Evolutionary conservation across 352 stramenopile genomes (phyloP).

Genomic region (Phytophthora sojae): DNA sequence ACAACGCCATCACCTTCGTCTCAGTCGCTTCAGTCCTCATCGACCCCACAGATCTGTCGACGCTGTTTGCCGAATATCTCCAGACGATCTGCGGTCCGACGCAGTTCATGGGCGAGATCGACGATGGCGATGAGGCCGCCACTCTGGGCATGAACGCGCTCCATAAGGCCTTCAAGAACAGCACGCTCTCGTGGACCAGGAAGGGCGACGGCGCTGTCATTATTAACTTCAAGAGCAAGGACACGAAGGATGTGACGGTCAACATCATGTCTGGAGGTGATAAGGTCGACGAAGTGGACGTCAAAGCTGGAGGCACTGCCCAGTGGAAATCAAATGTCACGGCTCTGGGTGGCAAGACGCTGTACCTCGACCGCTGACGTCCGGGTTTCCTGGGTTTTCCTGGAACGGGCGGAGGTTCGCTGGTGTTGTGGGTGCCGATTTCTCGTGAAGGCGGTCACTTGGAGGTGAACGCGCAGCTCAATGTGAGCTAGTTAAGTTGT

Average conservation of each 20-base stretch:
- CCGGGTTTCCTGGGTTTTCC: slow-evolving; percentile 63
- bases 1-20: slow-evolving; percentile 46
- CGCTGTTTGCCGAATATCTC: slow-evolving; percentile 52
- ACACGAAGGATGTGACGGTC: slow-evolving; percentile 51
- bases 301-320: slow-evolving; percentile 40
- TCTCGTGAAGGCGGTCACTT: slow-evolving; percentile 43
- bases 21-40: too few relatives aligned
- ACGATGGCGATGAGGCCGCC: slow-evolving; percentile 43
- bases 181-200: slow-evolving; percentile 46
- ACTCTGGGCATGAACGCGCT: slow-evolving; percentile 50
- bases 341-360: slow-evolving; percentile 60
- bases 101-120: slow-evolving; percentile 46
- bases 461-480: slow-evolving; percentile 55
- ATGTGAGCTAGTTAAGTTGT: slow-evolving; percentile 53
- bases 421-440: slow-evolving; percentile 62
- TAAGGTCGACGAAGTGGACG: slow-evolving; percentile 43
- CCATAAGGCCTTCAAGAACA: slow-evolving; percentile 53
- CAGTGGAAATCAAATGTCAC: slow-evolving; percentile 49
- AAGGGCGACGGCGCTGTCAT: slow-evolving; percentile 42
- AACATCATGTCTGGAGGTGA: slow-evolving; percentile 57
- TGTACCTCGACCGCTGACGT: slow-evolving; percentile 75
- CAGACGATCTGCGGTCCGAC: slow-evolving; percentile 68
- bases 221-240: slow-evolving; percentile 54
- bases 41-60: slow-evolving; percentile 41
- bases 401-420: slow-evolving; percentile 63